Base-by-base conservation (phyloP, 164 flowering plant species). In the Stephania yunnanensis region DNA sequence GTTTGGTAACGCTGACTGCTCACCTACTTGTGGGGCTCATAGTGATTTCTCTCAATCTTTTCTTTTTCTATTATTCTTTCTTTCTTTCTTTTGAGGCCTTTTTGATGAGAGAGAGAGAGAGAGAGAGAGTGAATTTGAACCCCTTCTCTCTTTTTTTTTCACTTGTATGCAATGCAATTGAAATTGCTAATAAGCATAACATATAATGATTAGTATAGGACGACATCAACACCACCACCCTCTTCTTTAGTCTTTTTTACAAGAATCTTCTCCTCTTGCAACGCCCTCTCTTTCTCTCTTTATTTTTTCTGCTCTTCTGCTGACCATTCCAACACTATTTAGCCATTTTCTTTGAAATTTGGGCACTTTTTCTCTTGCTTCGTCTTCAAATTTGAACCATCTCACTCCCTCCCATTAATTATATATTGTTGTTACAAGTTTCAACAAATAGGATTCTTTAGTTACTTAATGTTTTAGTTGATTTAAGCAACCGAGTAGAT, bases 171-270 rank as follows among this genome's bases (percentile, higher is more conserved):
- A 50, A 79, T 83, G 79, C 81, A 74, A 83, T 84, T 82, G 78
- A 76, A 72, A 48, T 36, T 36, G 42, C 1, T 36, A 36, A 36
- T 36, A 78, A 73, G 70, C 70, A 19, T 50, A 22, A 79, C 74
- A 73, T 83, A 79, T 79, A 83, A 86, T 88, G 73, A 88, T 87
- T 84, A 78, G 85, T 86, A 83, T 69, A 81, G 84, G 87, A 82
- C 82, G 80, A 72, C 78, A 74, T 77, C 68, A 25, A 65, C 31
- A 61, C 66, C 25, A 19, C 25, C 20, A 10, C 7, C 17, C 5
- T 61, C 66, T 80, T 84, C 82, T 85, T 78, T 83, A 83, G 58
- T 64, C 66, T 80, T 86, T 83, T 85, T 77, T 83, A 83, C 85
- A 70, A 85, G 87, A 88, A 83, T 88, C 87, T 85, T 71, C 83